Evolutionary conservation across 345 rosid species (phyloP).

Genomic region (Eucalyptus cloeziana): DNA sequence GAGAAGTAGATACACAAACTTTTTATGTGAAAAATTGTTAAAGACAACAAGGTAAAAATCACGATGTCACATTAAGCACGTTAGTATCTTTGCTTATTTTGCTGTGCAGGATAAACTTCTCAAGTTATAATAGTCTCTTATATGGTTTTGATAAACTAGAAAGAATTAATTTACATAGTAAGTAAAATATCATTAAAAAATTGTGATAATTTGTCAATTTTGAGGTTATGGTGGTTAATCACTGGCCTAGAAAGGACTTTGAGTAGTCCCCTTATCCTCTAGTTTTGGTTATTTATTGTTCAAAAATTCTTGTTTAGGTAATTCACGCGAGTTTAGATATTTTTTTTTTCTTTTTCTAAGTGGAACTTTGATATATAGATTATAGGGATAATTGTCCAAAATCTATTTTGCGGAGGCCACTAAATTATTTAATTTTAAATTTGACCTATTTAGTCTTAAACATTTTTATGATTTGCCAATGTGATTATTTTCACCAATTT

Average conservation of each 20-base stretch:
- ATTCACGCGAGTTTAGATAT: background rate
- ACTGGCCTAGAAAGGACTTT: background rate
- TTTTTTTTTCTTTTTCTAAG: no score
- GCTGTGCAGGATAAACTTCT: background rate
- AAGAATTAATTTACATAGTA: background rate
- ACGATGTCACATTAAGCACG: accelerated
- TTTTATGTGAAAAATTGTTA: background rate
- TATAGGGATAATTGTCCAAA: no score
- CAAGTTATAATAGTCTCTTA: background rate
- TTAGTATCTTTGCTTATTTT: background rate
- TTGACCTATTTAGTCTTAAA: no score
- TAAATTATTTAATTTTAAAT: no score
- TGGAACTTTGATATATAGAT: no score
- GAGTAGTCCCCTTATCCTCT: background rate
- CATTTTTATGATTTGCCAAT: no score
- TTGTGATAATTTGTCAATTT: background rate
- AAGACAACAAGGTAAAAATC: background rate
- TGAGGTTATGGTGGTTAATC: background rate
- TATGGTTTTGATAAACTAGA: background rate
- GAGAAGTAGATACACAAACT: background rate
- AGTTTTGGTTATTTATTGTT: background rate
- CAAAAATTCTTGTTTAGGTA: background rate
- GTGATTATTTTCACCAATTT: no score
- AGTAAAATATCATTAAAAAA: background rate
- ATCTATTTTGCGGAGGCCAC: no score